These are phyloP conservation scores for Syzygium oleosum DNA, from an alignment of 345 rosid genomes.

Conservation along the genomic window DNA sequence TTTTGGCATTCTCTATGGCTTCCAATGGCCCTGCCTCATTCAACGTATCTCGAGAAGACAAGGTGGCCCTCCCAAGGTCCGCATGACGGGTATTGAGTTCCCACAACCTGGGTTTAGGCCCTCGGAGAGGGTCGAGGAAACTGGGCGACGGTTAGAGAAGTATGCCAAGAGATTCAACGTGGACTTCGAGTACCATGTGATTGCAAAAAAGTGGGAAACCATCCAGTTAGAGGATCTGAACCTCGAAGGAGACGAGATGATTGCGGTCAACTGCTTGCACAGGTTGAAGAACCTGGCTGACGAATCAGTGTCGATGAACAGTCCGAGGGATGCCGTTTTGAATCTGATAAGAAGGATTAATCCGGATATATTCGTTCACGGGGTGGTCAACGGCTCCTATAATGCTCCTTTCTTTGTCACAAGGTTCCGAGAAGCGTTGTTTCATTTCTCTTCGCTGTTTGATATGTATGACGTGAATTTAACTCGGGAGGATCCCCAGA, in stretches of 20 bases:
- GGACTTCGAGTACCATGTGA: slow-evolving; percentile 44
- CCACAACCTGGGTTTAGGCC: slow-evolving; percentile 88
- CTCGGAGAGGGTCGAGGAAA: slow-evolving; percentile 59
- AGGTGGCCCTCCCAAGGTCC: slow-evolving; percentile 50
- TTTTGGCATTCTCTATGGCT: slow-evolving; percentile 72
- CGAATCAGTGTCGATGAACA: slow-evolving; percentile 39
- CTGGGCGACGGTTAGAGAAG: slow-evolving; percentile 44
- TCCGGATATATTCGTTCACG: slow-evolving; percentile 59
- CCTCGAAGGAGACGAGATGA: slow-evolving; percentile 43
- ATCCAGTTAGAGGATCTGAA: slow-evolving; percentile 53
- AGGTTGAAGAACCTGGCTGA: slow-evolving; percentile 56
- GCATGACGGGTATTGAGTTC: slow-evolving; percentile 68
- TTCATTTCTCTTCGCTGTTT: slow-evolving; percentile 53
- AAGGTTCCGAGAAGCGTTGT: slow-evolving; percentile 62
- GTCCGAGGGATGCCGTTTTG: slow-evolving; percentile 59
- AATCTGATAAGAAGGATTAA: slow-evolving; percentile 42
- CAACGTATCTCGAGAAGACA: slow-evolving; percentile 32
- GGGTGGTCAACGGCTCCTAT: slow-evolving; percentile 47
- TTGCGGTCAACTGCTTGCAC: slow-evolving; percentile 46
- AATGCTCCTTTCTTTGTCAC: slow-evolving; percentile 66
- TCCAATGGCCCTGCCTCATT: slow-evolving; percentile 85
- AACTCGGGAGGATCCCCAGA: slow-evolving; percentile 37
- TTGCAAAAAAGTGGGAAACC: slow-evolving; percentile 76
- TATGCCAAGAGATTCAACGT: slow-evolving; percentile 52
- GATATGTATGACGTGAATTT: slow-evolving; percentile 54